phyloP scores from a whole-genome alignment of 495 filamentous ascomycete species.

The Tricharina praecox region DNA sequence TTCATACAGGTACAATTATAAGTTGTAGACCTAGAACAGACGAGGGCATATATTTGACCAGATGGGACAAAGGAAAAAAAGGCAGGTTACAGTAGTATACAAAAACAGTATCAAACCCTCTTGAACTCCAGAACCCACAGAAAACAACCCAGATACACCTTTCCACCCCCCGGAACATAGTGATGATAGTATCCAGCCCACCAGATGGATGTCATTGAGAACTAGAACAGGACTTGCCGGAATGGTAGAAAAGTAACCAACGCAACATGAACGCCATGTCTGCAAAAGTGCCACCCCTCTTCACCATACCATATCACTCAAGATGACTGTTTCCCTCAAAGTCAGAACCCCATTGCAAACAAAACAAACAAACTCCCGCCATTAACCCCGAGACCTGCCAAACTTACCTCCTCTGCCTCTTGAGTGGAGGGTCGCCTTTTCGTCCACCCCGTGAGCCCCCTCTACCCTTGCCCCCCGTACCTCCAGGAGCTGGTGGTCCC shows the following conservation, averaged over 20 bases:
- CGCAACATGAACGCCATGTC: no score
- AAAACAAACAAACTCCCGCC: background rate
- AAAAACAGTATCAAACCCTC: background rate
- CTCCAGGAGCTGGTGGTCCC: constrained; percentile 9
- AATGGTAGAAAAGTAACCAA: no score
- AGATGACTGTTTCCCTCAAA: background rate
- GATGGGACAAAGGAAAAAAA: no score
- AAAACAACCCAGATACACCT: background rate
- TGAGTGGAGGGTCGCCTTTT: constrained; percentile 18
- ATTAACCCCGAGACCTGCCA: no score
- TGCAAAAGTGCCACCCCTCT: no score
- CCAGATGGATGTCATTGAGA: background rate
- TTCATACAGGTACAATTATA: no score
- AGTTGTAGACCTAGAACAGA: no score
- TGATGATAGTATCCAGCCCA: background rate
- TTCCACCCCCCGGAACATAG: background rate
- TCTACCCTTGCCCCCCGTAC: constrained; percentile 15
- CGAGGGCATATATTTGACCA: no score
- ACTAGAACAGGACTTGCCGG: no score
- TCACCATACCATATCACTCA: constrained; percentile 7
- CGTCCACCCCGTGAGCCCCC: constrained; percentile 20
- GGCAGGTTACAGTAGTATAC: background rate
- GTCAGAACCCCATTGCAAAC: constrained; percentile 5
- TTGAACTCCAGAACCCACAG: background rate
- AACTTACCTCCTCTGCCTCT: constrained; percentile 27